Conservation (phyloP, 768 basidiomycete species). For the Rhodotorula diobovata region DNA sequence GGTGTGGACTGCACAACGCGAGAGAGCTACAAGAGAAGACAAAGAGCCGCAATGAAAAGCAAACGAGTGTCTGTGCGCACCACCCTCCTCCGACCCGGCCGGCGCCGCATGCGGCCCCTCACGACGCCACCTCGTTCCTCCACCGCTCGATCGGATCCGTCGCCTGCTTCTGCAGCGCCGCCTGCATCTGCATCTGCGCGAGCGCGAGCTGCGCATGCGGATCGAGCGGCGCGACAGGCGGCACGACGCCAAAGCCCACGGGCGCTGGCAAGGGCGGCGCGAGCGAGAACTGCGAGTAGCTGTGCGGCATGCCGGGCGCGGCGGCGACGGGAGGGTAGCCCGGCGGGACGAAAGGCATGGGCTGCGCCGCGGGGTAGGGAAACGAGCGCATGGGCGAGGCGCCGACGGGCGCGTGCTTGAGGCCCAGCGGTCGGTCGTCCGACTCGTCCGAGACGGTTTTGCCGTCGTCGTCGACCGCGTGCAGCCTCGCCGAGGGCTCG, state of each 20-base stretch:
- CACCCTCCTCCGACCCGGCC: no score
- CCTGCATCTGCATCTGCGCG: slow-evolving; percentile 30
- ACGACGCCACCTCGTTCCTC: slow-evolving; percentile 9
- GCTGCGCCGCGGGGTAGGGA: background rate
- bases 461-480: slow-evolving; percentile 21
- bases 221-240: background rate
- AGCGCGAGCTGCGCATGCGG: slow-evolving; percentile 21
- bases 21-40: no score
- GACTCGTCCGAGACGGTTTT: slow-evolving; percentile 17
- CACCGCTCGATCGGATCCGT: slow-evolving; percentile 18
- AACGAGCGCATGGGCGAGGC: background rate
- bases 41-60: no score
- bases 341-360: background rate
- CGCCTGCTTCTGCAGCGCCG: slow-evolving; percentile 1
- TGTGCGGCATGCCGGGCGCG: background rate
- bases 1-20: no score
- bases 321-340: background rate
- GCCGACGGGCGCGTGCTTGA: background rate
- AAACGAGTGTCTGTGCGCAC: slow-evolving; percentile 7
- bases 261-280: background rate
- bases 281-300: slow-evolving; percentile 2
- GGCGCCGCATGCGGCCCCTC: no score
- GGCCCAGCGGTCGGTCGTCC: slow-evolving; percentile 30
- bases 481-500: slow-evolving; percentile 4
- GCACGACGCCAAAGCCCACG: background rate